phyloP scores from a whole-genome alignment of 306 rosid species.

The Acmispon strigosus region DNA sequence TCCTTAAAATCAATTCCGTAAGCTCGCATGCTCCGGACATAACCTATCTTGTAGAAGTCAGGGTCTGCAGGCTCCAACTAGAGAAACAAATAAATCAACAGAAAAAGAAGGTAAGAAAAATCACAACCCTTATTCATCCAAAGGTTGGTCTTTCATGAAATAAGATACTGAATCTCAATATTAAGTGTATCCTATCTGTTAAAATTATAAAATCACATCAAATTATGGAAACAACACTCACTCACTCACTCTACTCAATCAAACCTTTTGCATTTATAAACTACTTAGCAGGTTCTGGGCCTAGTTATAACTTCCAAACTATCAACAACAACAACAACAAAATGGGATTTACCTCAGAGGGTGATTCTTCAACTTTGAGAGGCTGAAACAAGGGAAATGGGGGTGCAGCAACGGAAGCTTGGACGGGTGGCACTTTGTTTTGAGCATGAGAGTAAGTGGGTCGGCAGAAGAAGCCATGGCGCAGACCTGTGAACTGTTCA shows the following conservation, averaged over 20 bases:
- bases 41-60: conserved; percentile 91
- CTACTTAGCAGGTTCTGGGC: background rate
- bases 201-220: background rate
- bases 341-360: conserved; percentile 49
- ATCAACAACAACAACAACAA: background rate
- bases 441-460: conserved; percentile 31
- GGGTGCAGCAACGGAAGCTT: conserved; percentile 44
- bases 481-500: conserved; percentile 42
- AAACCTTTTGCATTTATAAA: background rate
- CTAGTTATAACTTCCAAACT: background rate
- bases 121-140: background rate
- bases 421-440: conserved; percentile 38
- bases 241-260: background rate
- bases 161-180: conserved; percentile 10
- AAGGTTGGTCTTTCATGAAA: background rate
- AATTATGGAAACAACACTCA: background rate
- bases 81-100: conserved; percentile 13
- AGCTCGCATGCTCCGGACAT: conserved; percentile 79
- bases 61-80: conserved; percentile 93
- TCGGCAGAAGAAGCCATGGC: conserved; percentile 39
- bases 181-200: background rate
- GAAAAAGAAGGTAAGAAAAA: background rate
- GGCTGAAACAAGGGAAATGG: conserved; percentile 62
- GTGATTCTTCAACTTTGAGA: conserved; percentile 39
- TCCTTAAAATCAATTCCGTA: conserved; percentile 90